A percentile compares a stretch with the other conserved stretches of the same genome.
phyloP scores from a whole-genome alignment of 106 monocot species.

The Dendrobium catenatum region DNA sequence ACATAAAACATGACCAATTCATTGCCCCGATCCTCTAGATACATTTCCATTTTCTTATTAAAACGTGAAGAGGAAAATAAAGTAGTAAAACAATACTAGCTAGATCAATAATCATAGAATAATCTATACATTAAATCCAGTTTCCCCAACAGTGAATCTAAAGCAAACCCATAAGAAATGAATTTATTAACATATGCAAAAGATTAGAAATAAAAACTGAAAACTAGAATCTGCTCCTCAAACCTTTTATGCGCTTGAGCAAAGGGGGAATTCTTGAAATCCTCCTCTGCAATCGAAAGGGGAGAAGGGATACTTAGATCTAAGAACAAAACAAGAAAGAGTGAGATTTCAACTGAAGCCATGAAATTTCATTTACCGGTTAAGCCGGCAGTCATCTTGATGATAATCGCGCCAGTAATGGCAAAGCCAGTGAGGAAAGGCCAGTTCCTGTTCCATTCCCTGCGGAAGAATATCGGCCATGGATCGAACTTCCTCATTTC shows the following conservation, averaged over 20 bases:
- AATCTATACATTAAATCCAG: background rate
- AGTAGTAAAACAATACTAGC: background rate
- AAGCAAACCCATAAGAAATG: background rate
- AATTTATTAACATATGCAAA: background rate
- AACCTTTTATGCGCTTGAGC: slow-evolving; percentile 64
- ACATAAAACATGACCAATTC: background rate
- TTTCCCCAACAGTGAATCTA: background rate
- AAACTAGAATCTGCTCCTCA: background rate
- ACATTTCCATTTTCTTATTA: background rate
- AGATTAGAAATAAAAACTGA: background rate
- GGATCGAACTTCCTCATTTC: slow-evolving; percentile 79
- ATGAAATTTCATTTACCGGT: slow-evolving; percentile 34
- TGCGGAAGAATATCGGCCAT: slow-evolving; percentile 90
- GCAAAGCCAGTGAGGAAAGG: slow-evolving; percentile 92
- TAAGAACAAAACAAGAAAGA: background rate
- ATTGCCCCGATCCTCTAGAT: background rate
- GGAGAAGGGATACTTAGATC: background rate
- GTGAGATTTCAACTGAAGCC: background rate
- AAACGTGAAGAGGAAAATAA: background rate
- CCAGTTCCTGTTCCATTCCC: slow-evolving; percentile 76
- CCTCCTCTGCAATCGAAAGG: slow-evolving; percentile 54
- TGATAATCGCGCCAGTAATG: slow-evolving; percentile 73
- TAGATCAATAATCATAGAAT: background rate
- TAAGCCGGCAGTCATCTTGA: slow-evolving; percentile 58
- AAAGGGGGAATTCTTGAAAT: slow-evolving; percentile 74